phyloP scores from a whole-genome alignment of 345 rosid species.

The Limnanthes douglasii region DNA sequence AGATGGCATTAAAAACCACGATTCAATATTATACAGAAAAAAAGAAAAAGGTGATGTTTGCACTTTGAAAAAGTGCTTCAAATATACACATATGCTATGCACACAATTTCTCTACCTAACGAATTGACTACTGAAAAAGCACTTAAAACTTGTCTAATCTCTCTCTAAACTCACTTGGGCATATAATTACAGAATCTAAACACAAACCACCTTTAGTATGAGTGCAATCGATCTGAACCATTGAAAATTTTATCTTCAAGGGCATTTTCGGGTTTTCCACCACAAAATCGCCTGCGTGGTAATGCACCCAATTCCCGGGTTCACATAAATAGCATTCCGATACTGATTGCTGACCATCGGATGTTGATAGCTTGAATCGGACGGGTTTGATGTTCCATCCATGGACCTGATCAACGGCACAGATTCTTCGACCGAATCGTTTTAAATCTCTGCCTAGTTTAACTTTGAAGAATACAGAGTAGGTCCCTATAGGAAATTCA shows the following conservation, averaged over 20 bases:
- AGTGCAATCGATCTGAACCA: conserved; percentile 94
- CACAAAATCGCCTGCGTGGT: conserved; percentile 61
- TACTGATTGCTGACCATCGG: conserved; percentile 38
- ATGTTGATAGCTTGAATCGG: conserved; percentile 58
- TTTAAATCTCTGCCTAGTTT: conserved; percentile 45
- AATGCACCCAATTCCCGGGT: conserved; percentile 57
- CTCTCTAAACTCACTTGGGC: conserved; percentile 36
- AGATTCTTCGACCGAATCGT: conserved; percentile 46
- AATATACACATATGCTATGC: no score
- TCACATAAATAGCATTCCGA: conserved; percentile 41
- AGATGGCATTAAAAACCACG: no score
- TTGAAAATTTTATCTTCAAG: conserved; percentile 48
- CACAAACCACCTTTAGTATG: conserved; percentile 94
- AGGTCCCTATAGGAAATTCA: conserved; percentile 57
- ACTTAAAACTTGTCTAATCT: no score
- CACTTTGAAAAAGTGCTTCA: no score
- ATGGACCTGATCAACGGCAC: conserved; percentile 61
- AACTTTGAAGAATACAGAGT: conserved; percentile 58
- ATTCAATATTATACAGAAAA: no score
- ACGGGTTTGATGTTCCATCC: conserved; percentile 87
- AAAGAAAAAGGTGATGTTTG: no score
- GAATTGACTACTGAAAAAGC: no score
- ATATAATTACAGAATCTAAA: conserved; percentile 56
- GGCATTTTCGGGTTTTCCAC: conserved; percentile 23
- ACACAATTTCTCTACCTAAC: no score